Percentiles rank a stretch among this genome's conserved stretches.
Conservation (phyloP, 2,329 filamentous ascomycete genomes). For the Colletotrichum liriopes region DNA sequence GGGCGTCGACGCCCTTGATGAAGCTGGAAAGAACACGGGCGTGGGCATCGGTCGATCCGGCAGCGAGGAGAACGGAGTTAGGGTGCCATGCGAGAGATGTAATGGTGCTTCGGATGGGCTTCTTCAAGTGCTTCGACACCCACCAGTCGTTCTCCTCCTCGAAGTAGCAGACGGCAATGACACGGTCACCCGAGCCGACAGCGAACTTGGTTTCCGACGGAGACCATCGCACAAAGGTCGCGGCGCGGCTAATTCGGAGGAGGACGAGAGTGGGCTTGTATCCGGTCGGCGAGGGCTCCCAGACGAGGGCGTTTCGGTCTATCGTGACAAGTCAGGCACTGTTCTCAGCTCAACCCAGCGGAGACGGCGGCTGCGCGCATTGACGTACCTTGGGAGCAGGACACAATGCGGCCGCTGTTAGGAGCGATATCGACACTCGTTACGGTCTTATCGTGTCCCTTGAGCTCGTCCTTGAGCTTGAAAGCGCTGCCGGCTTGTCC, state of each 20-base stretch:
- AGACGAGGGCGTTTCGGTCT: conserved; percentile 98
- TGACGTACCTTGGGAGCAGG: conserved; percentile 89
- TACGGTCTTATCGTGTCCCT: conserved; percentile 96
- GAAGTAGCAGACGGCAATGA: conserved; percentile 98
- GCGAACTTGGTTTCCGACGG: conserved; percentile 98
- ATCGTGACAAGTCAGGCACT: conserved; percentile 16
- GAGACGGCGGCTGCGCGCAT: conserved; percentile 3
- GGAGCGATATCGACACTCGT: conserved; percentile 97
- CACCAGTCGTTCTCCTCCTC: conserved; percentile 99
- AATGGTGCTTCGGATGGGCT: conserved; percentile 97
- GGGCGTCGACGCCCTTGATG: conserved; percentile 92
- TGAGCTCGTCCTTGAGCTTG: conserved; percentile 90
- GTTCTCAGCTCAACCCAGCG: neutral
- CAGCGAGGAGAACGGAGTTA: conserved; percentile 94
- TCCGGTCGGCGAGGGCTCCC: conserved; percentile 92
- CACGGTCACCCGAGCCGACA: conserved; percentile 93
- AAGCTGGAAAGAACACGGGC: conserved; percentile 95
- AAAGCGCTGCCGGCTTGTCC: conserved; percentile 80
- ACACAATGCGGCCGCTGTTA: conserved; percentile 92
- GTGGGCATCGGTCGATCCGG: conserved; percentile 97
- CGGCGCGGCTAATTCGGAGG: conserved; percentile 95
- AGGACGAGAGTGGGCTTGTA: conserved; percentile 98
- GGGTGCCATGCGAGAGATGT: conserved; percentile 97
- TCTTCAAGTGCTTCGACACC: conserved; percentile 99
- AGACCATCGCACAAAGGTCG: conserved; percentile 97